A percentile compares a stretch with the other conserved stretches of the same genome.
phyloP scores from a whole-genome alignment of 2,329 filamentous ascomycete genomes.

The Sporothrix euskadiensis region DNA sequence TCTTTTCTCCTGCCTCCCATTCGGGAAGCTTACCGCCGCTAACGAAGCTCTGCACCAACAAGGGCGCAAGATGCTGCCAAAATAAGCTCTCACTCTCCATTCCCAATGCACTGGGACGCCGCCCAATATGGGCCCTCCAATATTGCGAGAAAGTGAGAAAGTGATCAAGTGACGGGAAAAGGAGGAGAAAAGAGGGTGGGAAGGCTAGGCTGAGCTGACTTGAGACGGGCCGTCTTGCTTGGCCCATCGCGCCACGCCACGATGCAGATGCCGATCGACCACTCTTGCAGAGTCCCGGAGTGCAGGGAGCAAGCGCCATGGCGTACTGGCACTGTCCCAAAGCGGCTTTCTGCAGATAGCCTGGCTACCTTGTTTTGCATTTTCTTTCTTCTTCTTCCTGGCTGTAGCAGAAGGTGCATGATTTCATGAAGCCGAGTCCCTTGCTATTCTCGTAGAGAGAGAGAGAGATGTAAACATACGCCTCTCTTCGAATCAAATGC shows the following conservation, averaged over 20 bases:
- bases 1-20: neutral
- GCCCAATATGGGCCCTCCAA: neutral
- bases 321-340: neutral
- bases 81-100: neutral
- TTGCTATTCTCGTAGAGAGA: no score
- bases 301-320: neutral
- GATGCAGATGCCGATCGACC: slow-evolving; percentile 8
- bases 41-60: neutral
- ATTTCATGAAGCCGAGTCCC: neutral
- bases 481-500: no score
- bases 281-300: neutral
- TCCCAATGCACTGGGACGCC: neutral
- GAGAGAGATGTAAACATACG: no score
- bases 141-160: neutral
- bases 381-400: neutral
- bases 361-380: neutral
- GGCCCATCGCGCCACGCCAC: neutral
- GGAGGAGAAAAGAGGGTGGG: neutral
- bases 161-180: neutral
- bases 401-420: neutral
- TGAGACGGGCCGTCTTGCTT: neutral
- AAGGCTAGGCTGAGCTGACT: neutral
- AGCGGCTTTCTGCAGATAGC: neutral
- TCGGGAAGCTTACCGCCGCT: neutral
- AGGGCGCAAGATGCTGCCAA: slow-evolving; percentile 7